Evolutionary conservation across 2,329 filamentous ascomycete genomes (phyloP), one percentile per base, ranked within the genome.

Genomic region (Penicillium olsonii): DNA sequence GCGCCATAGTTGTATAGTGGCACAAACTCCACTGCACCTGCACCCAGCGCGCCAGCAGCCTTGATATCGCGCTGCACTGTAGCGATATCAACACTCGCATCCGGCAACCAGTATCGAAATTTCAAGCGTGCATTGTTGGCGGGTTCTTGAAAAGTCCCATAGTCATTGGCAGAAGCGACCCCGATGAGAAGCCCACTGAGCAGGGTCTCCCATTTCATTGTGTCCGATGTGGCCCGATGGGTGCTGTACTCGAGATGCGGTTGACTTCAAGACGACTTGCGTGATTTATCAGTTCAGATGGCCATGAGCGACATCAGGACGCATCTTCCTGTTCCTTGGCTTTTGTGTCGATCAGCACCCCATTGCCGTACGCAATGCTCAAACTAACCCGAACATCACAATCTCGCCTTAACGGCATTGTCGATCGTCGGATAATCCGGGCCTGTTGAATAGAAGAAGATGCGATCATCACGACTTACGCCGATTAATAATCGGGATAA

Each of bases 61-160:
- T 54, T 54, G 20, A 75, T 63, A 47, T 75, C 68, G 5, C 57
- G 49, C n/a, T 58, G 56, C 0, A 73, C 55, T 3, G 54, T 53
- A 4, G 34, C 39, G 2, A 57, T 39, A 43, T 69, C 58, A 5
- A 72, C 67, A 2, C 62, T 64, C 4, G 70, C 68, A 57, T 73
- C 70, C 7, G 67, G 68, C 2, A 73, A 58, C 72, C 72, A 74
- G 56, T 73, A 74, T 39, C 70, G 63, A 27, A 68, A 69, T 3
- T 35, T 12, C 9, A 40, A 15, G 9, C 26, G 20, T 17, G 35
- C n/a, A 27, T n/a, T 40, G 29, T 35, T 26, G 12, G 11, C 5
- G 18, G 22, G 27, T 7, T 20, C 34, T 26, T 35, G 9, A 12
- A 26, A 48, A 17, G 37, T 26, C 18, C 33, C 33, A 35, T 35